Conservation (phyloP, 148 eudicot species). For the Diospyros kaki region DNA sequence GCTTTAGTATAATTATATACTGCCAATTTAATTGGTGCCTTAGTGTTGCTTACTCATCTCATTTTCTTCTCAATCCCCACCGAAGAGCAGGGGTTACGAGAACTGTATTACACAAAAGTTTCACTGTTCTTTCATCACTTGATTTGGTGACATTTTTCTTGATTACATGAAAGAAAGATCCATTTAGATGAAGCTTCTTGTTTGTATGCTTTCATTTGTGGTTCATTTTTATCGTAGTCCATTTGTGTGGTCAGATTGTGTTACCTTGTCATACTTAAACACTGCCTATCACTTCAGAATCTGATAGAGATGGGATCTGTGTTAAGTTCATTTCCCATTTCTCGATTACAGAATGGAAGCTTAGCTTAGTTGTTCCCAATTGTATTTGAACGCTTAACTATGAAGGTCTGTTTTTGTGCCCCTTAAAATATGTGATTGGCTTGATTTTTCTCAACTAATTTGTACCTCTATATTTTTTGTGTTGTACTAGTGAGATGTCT, state of each 20-base stretch:
- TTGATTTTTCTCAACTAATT: background rate
- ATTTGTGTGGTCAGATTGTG: background rate
- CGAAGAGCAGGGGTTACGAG: background rate
- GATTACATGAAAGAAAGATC: background rate
- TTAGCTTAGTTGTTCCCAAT: no score
- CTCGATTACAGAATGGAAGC: background rate
- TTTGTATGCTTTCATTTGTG: background rate
- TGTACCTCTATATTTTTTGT: background rate
- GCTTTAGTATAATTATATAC: background rate
- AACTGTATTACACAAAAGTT: slow-evolving; percentile 2
- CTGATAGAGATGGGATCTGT: background rate
- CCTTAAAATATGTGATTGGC: no score
- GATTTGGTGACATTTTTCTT: no score
- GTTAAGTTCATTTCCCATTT: background rate
- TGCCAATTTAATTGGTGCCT: background rate
- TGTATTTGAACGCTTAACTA: no score
- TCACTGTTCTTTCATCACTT: background rate
- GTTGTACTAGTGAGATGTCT: background rate
- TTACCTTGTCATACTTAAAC: no score
- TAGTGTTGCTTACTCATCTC: background rate
- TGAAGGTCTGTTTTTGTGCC: no score
- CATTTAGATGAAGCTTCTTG: background rate
- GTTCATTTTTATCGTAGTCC: background rate
- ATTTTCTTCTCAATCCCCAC: background rate
- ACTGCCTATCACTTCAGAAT: background rate